Conservation (phyloP, 148 eudicot species). For the Fagopyrum esculentum region DNA sequence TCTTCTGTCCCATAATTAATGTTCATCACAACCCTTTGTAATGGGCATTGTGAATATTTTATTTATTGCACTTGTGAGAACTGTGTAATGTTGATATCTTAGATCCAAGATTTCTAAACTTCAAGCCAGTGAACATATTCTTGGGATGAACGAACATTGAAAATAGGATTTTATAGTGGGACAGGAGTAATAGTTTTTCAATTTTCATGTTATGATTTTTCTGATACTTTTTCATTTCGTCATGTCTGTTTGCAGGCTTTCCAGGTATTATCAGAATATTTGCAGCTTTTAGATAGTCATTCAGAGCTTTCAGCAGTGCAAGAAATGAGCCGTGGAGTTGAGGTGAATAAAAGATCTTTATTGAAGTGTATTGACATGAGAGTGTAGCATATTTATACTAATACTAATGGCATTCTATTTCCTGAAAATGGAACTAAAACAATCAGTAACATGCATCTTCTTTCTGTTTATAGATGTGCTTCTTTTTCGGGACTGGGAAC, state of each 20-base stretch:
- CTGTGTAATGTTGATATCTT: background rate
- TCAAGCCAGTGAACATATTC: background rate
- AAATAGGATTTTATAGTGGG: background rate
- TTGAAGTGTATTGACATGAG: background rate
- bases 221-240: slow-evolving; percentile 12
- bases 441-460: background rate
- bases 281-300: slow-evolving; percentile 77
- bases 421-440: background rate
- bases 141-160: background rate
- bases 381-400: background rate
- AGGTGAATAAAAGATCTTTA: slow-evolving; percentile 39
- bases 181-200: background rate
- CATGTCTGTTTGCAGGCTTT: slow-evolving; percentile 61
- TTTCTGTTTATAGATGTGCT: background rate
- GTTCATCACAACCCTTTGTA: background rate
- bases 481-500: background rate
- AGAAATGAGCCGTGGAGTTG: slow-evolving; percentile 89
- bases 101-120: background rate
- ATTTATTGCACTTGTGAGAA: background rate
- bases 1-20: background rate
- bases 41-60: background rate
- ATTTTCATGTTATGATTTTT: background rate
- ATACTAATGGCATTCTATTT: background rate
- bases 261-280: slow-evolving; percentile 83
- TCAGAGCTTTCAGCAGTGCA: slow-evolving; percentile 75